Percentiles rank a stretch among this genome's conserved stretches.
These are phyloP conservation scores for Sanguinoderma infundibulare DNA, from an alignment of 1,284 basidiomycete genomes.

Conservation along the genomic window DNA sequence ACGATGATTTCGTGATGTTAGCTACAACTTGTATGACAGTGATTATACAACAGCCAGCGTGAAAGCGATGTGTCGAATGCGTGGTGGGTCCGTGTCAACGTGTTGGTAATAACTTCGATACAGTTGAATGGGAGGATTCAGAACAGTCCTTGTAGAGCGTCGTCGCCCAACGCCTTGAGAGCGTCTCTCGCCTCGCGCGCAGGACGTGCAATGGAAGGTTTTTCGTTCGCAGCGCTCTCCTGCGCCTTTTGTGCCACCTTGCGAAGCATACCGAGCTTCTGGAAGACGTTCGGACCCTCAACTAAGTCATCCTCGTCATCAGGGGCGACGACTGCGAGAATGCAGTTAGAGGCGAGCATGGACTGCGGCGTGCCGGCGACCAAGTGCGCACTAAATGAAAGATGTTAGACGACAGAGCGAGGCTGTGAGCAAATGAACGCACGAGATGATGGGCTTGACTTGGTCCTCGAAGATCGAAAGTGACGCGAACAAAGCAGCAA, in stretches of 20 bases:
- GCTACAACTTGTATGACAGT: constrained; percentile 6
- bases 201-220: constrained; percentile 78
- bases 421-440: constrained; percentile 32
- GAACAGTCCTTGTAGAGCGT: constrained; percentile 21
- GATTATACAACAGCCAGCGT: constrained; percentile 4
- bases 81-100: neutral
- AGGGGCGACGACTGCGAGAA: constrained; percentile 62
- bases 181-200: constrained; percentile 86
- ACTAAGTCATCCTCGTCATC: constrained; percentile 45
- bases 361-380: constrained; percentile 67
- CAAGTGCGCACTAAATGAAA: constrained; percentile 51
- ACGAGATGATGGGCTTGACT: constrained; percentile 75
- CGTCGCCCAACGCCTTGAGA: constrained; percentile 51
- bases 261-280: constrained; percentile 58
- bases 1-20: constrained; percentile 7
- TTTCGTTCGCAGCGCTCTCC: constrained; percentile 73
- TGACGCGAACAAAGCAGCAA: constrained; percentile 71
- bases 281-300: constrained; percentile 62
- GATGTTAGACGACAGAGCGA: neutral
- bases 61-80: constrained; percentile 1
- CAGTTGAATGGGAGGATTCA: constrained; percentile 5
- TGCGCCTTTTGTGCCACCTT: constrained; percentile 71
- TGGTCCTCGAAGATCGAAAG: constrained; percentile 69
- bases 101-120: constrained; percentile 1
- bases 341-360: constrained; percentile 65